Percentiles rank a stretch among this genome's conserved stretches.
These are phyloP conservation scores for Podospora tetraspora DNA, from an alignment of 495 filamentous ascomycete genomes.

Conservation along the genomic window DNA sequence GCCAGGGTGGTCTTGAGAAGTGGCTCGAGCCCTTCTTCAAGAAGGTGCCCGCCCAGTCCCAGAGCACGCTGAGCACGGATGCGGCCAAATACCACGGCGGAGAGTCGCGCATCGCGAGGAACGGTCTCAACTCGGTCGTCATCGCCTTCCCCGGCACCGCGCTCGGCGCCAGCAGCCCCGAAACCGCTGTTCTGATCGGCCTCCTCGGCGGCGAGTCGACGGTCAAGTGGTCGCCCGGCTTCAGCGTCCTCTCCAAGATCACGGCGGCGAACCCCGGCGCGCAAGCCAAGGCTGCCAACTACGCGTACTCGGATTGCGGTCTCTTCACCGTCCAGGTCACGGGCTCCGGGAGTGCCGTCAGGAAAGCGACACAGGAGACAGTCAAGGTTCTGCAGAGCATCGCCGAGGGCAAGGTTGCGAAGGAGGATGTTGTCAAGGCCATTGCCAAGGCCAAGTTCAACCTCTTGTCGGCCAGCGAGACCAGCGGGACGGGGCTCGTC, in stretches of 20 bases:
- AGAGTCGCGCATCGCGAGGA: slow-evolving; percentile 81
- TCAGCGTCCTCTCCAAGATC: slow-evolving; percentile 79
- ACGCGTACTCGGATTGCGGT: slow-evolving; percentile 89
- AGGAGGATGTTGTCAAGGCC: slow-evolving; percentile 88
- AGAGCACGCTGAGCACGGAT: slow-evolving; percentile 29
- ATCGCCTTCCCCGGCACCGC: slow-evolving; percentile 89
- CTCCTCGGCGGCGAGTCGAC: slow-evolving; percentile 83
- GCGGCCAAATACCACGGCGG: slow-evolving; percentile 87
- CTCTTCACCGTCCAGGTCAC: slow-evolving; percentile 75
- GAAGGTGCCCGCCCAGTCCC: slow-evolving; percentile 39
- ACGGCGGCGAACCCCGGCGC: slow-evolving; percentile 60
- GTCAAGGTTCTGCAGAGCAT: slow-evolving; percentile 78
- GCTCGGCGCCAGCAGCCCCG: slow-evolving; percentile 75
- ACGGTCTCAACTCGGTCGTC: slow-evolving; percentile 67
- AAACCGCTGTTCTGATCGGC: slow-evolving; percentile 79
- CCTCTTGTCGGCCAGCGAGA: slow-evolving; percentile 78
- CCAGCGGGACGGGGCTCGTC: slow-evolving; percentile 62
- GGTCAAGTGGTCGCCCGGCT: slow-evolving; percentile 95
- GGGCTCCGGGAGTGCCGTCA: slow-evolving; percentile 63
- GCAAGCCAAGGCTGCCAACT: slow-evolving; percentile 63
- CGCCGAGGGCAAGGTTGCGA: slow-evolving; percentile 63
- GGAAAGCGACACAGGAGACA: slow-evolving; percentile 52
- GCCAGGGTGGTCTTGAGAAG: slow-evolving; percentile 69
- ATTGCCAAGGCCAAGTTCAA: slow-evolving; percentile 89
- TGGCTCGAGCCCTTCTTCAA: slow-evolving; percentile 92